These are phyloP conservation scores for Coemansia sp. DNA, from an alignment of 192 early-diverging fungal species.

Conservation along the genomic window DNA sequence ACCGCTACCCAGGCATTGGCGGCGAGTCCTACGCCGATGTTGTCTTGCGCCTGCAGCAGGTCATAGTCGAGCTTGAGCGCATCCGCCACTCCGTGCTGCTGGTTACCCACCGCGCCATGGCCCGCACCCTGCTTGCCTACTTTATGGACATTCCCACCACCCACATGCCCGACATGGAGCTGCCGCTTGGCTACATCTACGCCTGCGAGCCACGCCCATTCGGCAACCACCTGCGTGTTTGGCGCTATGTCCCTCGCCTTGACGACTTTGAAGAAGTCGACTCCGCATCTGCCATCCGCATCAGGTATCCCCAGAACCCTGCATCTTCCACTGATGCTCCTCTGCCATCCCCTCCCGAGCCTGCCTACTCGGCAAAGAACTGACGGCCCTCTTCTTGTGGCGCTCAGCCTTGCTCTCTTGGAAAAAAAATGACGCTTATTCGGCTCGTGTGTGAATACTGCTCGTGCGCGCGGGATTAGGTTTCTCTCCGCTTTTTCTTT, in stretches of 20 bases:
- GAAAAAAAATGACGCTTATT: background rate
- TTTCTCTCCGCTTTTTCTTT: too few species aligned
- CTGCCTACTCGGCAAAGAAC: slow-evolving; percentile 13
- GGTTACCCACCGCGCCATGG: slow-evolving; percentile 89
- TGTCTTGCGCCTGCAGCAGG: slow-evolving; percentile 85
- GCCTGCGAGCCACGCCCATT: slow-evolving; percentile 81
- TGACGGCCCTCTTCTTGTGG: background rate
- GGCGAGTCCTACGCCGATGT: slow-evolving; percentile 94
- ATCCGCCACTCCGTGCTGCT: slow-evolving; percentile 84
- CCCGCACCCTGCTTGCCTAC: slow-evolving; percentile 88
- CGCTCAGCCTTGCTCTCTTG: background rate
- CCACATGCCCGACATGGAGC: slow-evolving; percentile 75
- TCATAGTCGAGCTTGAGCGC: slow-evolving; percentile 94
- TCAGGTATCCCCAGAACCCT: slow-evolving; percentile 34
- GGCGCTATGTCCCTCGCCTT: slow-evolving; percentile 22
- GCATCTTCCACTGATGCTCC: slow-evolving; percentile 7
- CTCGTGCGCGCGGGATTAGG: too few species aligned
- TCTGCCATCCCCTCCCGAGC: slow-evolving; percentile 50
- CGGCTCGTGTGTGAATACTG: too few species aligned
- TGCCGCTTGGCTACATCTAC: slow-evolving; percentile 81
- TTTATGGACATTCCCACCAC: slow-evolving; percentile 78
- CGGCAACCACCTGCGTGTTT: slow-evolving; percentile 58
- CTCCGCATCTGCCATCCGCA: slow-evolving; percentile 31
- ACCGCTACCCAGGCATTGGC: slow-evolving; percentile 93
- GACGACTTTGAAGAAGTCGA: slow-evolving; percentile 49